Conservation (phyloP, 306 rosid species). For the Mimosa pudica region DNA sequence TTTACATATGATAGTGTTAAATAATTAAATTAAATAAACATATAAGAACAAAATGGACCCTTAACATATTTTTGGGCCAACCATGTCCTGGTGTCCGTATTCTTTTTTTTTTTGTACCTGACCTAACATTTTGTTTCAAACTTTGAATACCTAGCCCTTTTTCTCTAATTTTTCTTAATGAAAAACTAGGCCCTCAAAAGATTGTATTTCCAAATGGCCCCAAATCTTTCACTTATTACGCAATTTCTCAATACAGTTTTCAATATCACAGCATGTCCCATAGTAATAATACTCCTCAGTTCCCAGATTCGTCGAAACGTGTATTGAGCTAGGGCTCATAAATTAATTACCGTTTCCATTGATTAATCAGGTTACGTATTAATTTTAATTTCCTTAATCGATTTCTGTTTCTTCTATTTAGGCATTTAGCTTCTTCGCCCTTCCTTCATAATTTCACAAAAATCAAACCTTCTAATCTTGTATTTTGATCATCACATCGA, state of each 20-base stretch:
- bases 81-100: too few species aligned
- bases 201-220: not conserved
- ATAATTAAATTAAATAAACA: too few species aligned
- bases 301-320: conserved; percentile 7
- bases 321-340: not conserved
- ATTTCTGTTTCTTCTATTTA: conserved; percentile 6
- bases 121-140: too few species aligned
- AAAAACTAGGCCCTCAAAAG: not conserved
- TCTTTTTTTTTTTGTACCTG: too few species aligned
- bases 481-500: conserved; percentile 19
- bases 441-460: conserved; percentile 24
- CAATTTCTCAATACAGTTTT: not conserved
- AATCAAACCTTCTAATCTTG: conserved; percentile 1
- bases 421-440: not conserved
- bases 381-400: not conserved
- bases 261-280: not conserved
- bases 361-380: conserved; percentile 7
- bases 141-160: not conserved
- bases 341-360: conserved; percentile 17
- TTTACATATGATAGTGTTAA: too few species aligned
- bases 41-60: too few species aligned
- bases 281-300: not conserved
- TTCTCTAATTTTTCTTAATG: too few species aligned
- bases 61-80: too few species aligned
- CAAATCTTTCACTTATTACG: not conserved